Base-by-base conservation (phyloP, 306 rosid species). In the Prunus mongolica region DNA sequence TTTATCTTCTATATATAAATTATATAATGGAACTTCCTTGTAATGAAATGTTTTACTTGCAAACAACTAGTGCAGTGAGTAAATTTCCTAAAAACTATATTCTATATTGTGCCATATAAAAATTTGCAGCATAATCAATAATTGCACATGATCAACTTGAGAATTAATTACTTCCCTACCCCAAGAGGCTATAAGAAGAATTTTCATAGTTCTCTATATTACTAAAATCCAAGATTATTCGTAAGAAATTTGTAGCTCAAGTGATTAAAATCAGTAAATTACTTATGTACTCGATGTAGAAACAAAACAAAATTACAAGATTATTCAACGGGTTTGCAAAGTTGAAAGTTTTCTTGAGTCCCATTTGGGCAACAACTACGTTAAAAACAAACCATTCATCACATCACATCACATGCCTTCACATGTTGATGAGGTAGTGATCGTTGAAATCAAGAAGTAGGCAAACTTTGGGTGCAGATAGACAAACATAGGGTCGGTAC, bases 1-100 rank as follows among this genome's bases (percentile, higher is more conserved):
- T 52, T 67, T 60, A 10, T 71, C 62, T 50, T 51, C 75, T n/a
- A 71, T 54, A 18, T 32, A 71, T 71, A 32, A 38, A 34, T 52
- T 52, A 71, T 71, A 11, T 25, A 15, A 49, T 71, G n/a, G 13
- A 38, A 38, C 44, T 38, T 16, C 2, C 8, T 38, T 38, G 44
- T 38, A 38, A 7, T 38, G 44, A 38, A 2, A 25, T 13, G 38
- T 60, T 15, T 60, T 12, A 13, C 19, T 60, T 25, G 19, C 65
- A 60, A 22, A 27, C 34, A 47, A 38, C 1, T 38, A 38, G 44
- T 38, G 44, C 44, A 38, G 44, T 38, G 9, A 38, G 2, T 38
- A 38, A 38, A 38, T 38, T 38, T 38, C 44, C 44, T 38, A 38
- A 38, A 38, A 38, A 7, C 44, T 38, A 38, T 7, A 2, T 38